Evolutionary conservation across 2,329 filamentous ascomycete species (phyloP).

Genomic region (Diplodia corticola): DNA sequence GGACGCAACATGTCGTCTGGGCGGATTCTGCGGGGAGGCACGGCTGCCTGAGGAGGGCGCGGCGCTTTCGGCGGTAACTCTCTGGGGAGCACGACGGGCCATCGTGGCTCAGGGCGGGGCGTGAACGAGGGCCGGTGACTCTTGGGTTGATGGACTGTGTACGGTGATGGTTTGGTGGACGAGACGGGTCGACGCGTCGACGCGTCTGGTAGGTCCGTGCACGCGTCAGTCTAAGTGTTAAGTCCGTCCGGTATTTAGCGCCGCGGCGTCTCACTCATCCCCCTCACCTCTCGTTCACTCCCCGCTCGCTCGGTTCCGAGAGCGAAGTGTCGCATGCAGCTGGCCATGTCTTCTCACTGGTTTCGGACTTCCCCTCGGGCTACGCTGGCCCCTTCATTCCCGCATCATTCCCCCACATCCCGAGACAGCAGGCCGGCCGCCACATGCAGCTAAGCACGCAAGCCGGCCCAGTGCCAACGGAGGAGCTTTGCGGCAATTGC

Average conservation of each 20-base stretch:
- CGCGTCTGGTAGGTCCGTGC: too few species aligned
- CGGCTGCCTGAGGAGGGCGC: neutral
- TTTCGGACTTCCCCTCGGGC: conserved; percentile 12
- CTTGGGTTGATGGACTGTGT: neutral
- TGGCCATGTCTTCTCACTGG: neutral
- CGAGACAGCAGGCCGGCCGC: conserved; percentile 1
- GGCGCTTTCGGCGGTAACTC: neutral
- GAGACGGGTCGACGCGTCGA: conserved; percentile 12
- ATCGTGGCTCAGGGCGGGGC: neutral
- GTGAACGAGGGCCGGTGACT: neutral
- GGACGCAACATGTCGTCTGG: neutral
- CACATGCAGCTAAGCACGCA: conserved; percentile 3
- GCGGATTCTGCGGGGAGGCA: neutral
- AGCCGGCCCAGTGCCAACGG: too few species aligned
- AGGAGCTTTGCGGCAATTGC: conserved; percentile 9
- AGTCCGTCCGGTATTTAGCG: neutral
- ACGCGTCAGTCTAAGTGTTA: neutral
- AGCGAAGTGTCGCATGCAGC: neutral
- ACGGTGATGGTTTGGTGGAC: too few species aligned
- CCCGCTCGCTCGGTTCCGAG: neutral
- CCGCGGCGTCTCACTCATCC: neutral
- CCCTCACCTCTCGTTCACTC: neutral
- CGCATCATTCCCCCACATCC: conserved; percentile 11
- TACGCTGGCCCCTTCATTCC: neutral
- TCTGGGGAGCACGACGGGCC: neutral